Conservation (phyloP, 352 stramenopile genomes). For the Aphanomyces euteiches region DNA sequence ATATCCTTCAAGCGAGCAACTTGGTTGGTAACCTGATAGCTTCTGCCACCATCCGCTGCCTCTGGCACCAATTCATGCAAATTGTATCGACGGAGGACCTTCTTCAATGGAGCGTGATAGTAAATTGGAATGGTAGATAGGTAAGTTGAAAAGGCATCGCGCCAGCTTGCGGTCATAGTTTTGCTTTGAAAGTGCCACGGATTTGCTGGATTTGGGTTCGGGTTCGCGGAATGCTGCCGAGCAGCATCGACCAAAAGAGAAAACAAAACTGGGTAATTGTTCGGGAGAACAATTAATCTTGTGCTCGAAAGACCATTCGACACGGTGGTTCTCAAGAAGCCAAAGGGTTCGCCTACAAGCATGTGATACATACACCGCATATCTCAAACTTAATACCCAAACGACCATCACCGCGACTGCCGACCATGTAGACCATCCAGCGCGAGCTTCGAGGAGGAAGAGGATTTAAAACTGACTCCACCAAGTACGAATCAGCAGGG, state of each 20-base stretch:
- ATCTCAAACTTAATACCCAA: slow-evolving; percentile 40
- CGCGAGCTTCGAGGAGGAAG: slow-evolving; percentile 64
- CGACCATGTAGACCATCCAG: slow-evolving; percentile 79
- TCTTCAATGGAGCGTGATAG: slow-evolving; percentile 78
- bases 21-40: slow-evolving; percentile 51
- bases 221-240: slow-evolving; percentile 70
- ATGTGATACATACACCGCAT: background rate
- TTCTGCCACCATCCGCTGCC: slow-evolving; percentile 71
- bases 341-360: slow-evolving; percentile 62
- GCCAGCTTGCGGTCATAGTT: slow-evolving; percentile 81
- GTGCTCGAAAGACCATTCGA: slow-evolving; percentile 35
- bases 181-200: slow-evolving; percentile 86
- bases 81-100: slow-evolving; percentile 83
- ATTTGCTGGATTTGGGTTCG: slow-evolving; percentile 62
- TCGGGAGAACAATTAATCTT: slow-evolving; percentile 81
- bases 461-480: slow-evolving; percentile 58
- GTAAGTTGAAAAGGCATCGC: slow-evolving; percentile 78
- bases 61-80: slow-evolving; percentile 84
- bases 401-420: slow-evolving; percentile 76
- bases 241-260: slow-evolving; percentile 75
- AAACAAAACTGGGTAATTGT: slow-evolving; percentile 84
- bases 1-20: slow-evolving; percentile 29
- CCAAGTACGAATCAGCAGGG: slow-evolving; percentile 65
- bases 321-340: slow-evolving; percentile 53
- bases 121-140: slow-evolving; percentile 70